Conservation (phyloP, 331 rosid genomes). For the Quercus lobata region DNA sequence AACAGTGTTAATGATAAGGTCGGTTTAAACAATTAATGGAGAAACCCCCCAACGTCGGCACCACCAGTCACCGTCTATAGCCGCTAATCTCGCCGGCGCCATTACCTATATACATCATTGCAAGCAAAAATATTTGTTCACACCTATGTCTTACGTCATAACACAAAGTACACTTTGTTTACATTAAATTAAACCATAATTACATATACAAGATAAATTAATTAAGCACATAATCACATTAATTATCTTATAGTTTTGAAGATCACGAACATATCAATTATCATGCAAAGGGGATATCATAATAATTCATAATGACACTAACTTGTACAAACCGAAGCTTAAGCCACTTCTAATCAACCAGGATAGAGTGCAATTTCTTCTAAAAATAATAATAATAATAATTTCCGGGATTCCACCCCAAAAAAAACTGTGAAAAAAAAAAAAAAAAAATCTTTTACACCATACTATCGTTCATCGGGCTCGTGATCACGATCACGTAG, state of each 20-base stretch:
- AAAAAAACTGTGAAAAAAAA: neutral
- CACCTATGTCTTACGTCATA: constrained; percentile 10
- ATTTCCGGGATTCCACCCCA: neutral
- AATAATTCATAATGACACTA: constrained; percentile 6
- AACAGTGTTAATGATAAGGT: constrained; percentile 30
- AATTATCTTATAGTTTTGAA: neutral
- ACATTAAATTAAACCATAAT: neutral
- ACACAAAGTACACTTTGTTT: neutral
- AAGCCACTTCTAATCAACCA: constrained; percentile 63
- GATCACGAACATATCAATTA: neutral
- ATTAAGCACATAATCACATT: neutral
- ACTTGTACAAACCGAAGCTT: constrained; percentile 22
- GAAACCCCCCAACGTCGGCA: constrained; percentile 36
- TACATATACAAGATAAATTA: neutral
- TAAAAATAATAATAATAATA: neutral
- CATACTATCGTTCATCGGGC: constrained; percentile 60
- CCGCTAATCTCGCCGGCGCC: constrained; percentile 55
- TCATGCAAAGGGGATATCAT: neutral
- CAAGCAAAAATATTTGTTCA: constrained; percentile 29
- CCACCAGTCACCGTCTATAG: constrained; percentile 24
- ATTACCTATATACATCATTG: constrained; percentile 10
- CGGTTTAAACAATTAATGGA: constrained; percentile 28
- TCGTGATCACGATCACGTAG: constrained; percentile 48
- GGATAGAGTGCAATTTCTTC: constrained; percentile 40
- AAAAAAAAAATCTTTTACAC: constrained; percentile 12